A percentile compares a stretch with the other conserved stretches of the same genome.
Evolutionary conservation across 495 filamentous ascomycete species (phyloP).

Genomic region (Hypoxylon trugodes): DNA sequence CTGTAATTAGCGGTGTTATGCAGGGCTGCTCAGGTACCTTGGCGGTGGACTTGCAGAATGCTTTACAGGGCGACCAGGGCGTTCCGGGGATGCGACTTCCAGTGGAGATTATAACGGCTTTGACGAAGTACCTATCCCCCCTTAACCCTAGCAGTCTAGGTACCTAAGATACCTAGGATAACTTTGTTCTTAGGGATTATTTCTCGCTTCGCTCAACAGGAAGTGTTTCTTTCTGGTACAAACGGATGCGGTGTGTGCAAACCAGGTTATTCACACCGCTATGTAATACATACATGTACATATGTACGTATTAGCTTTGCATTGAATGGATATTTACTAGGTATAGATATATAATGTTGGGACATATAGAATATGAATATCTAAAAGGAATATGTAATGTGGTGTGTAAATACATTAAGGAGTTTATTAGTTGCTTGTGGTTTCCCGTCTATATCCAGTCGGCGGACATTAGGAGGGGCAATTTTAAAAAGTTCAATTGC

Average conservation of each 20-base stretch:
- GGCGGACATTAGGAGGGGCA: slow-evolving; percentile 6
- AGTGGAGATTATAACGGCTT: slow-evolving; percentile 29
- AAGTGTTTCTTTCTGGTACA: background rate
- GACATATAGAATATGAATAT: background rate
- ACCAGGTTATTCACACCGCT: slow-evolving; percentile 37
- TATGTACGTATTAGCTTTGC: slow-evolving; percentile 25
- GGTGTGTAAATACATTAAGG: no score
- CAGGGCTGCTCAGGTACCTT: slow-evolving; percentile 38
- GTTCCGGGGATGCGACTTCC: slow-evolving; percentile 17
- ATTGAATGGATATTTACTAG: slow-evolving; percentile 24
- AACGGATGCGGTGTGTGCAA: slow-evolving; percentile 36
- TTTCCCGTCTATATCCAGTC: no score
- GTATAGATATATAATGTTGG: slow-evolving; percentile 1
- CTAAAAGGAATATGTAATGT: background rate
- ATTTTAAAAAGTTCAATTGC: slow-evolving; percentile 4
- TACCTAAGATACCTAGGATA: no score
- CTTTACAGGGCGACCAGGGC: slow-evolving; percentile 31
- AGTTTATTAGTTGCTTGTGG: no score
- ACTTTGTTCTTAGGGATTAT: slow-evolving; percentile 7
- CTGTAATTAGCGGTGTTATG: slow-evolving; percentile 43
- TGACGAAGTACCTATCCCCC: slow-evolving; percentile 13
- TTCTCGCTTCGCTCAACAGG: slow-evolving; percentile 9
- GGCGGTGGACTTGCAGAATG: slow-evolving; percentile 32
- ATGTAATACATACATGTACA: no score
- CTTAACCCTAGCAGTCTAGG: background rate